phyloP scores from a whole-genome alignment of 1,139 yeast genomes.

The Pichia inconspicua region DNA sequence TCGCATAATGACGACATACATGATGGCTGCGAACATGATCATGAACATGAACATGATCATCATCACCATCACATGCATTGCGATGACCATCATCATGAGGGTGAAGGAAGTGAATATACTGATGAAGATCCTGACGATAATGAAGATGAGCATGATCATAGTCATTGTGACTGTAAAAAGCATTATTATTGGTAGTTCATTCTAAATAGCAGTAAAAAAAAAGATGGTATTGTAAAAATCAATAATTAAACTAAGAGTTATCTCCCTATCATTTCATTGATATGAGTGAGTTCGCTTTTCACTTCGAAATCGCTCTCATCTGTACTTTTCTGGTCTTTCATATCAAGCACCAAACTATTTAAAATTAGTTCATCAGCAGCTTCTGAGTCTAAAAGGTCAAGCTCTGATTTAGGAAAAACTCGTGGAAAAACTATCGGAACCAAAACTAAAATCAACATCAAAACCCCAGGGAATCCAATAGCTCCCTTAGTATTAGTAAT shows the following conservation, averaged over 20 bases:
- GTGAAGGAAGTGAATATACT: neutral
- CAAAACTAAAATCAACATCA: conserved; percentile 51
- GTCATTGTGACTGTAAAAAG: neutral
- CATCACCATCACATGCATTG: neutral
- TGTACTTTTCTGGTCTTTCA: neutral
- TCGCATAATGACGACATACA: neutral
- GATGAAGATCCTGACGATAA: neutral
- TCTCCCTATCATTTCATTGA: neutral
- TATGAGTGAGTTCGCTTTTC: neutral
- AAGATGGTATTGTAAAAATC: no score
- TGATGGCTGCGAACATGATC: neutral
- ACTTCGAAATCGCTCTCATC: neutral
- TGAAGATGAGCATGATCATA: neutral
- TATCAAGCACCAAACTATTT: conserved; percentile 28
- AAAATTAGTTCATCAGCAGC: conserved; percentile 59
- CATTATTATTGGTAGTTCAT: neutral
- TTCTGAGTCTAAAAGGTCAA: conserved; percentile 59
- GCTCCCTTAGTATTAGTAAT: conserved; percentile 87
- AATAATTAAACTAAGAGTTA: neutral
- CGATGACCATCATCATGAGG: neutral
- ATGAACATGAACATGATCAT: neutral
- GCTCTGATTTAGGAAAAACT: conserved; percentile 54
- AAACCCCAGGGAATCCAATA: conserved; percentile 86
- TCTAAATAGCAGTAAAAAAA: no score
- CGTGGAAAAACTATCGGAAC: conserved; percentile 45